Percentiles rank a stretch among this genome's conserved stretches.
Evolutionary conservation across 371 early-diverging fungal genomes (phyloP).

Genomic region (Zopfochytrium polystomum): DNA sequence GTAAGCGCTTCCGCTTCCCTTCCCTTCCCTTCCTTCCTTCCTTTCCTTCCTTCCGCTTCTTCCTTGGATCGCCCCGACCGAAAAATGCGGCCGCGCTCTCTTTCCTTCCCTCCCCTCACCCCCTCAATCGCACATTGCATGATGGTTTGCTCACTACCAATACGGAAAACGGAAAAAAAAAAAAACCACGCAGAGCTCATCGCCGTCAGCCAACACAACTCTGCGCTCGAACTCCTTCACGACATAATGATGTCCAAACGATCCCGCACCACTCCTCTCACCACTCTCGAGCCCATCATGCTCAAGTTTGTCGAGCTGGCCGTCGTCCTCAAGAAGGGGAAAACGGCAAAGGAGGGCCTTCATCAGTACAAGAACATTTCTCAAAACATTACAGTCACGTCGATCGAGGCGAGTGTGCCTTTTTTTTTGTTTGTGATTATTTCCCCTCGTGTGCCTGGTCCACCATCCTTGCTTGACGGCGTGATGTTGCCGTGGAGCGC

Average conservation of each 20-base stretch:
- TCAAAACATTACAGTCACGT: constrained; percentile 86
- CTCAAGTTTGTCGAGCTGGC: constrained; percentile 89
- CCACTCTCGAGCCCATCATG: constrained; percentile 86
- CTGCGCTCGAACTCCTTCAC: constrained; percentile 86
- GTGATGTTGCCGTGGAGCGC: too few species aligned
- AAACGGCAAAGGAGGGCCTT: constrained; percentile 91
- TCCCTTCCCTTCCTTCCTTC: background rate
- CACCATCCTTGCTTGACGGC: too few species aligned
- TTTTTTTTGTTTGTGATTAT: background rate
- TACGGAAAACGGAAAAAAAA: too few species aligned
- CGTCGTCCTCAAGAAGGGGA: constrained; percentile 84
- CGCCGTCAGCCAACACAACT: constrained; percentile 79
- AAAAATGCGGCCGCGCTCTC: background rate
- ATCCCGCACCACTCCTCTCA: constrained; percentile 73
- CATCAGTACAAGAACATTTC: constrained; percentile 95
- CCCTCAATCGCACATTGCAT: too few species aligned
- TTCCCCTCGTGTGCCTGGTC: too few species aligned
- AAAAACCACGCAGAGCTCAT: constrained; percentile 76
- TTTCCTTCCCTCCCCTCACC: background rate
- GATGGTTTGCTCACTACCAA: too few species aligned
- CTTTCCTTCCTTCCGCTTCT: background rate
- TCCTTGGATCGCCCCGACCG: background rate
- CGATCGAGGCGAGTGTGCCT: constrained; percentile 84
- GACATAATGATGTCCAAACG: constrained; percentile 88
- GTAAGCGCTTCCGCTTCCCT: constrained; percentile 24